These are phyloP conservation scores for Monilinia fructigena DNA, from an alignment of 2,329 filamentous ascomycete species.

Conservation along the genomic window DNA sequence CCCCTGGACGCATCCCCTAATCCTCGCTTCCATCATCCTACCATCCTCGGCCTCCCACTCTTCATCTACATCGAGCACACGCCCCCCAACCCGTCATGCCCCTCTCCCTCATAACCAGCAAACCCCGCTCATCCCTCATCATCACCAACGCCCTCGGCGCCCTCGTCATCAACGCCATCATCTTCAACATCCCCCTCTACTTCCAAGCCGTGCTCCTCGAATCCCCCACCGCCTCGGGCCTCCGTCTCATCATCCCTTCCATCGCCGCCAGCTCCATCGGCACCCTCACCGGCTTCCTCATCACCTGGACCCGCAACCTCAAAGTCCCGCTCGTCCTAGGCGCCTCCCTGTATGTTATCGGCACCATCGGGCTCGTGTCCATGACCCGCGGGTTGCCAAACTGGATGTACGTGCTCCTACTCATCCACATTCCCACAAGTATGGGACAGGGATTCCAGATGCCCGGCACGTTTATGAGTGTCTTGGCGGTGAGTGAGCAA, in stretches of 20 bases:
- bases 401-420: constrained; percentile 54
- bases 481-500: constrained; percentile 59
- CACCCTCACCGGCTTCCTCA: constrained; percentile 59
- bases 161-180: constrained; percentile 53
- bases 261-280: constrained; percentile 55
- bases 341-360: constrained; percentile 48
- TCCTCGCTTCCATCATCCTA: constrained; percentile 52
- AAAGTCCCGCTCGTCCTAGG: constrained; percentile 60
- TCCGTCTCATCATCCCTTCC: constrained; percentile 66
- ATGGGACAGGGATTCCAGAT: constrained; percentile 64
- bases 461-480: constrained; percentile 61
- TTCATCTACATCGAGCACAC: constrained; percentile 54
- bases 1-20: constrained; percentile 60
- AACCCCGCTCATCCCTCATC: constrained; percentile 58
- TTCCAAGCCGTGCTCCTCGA: constrained; percentile 74
- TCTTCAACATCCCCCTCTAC: constrained; percentile 68
- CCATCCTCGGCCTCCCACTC: constrained; percentile 48
- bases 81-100: constrained; percentile 60
- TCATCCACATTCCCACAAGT: constrained; percentile 56
- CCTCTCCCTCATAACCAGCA: constrained; percentile 49
- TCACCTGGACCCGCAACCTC: constrained; percentile 57
- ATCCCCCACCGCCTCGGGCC: constrained; percentile 67
- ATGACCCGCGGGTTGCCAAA: constrained; percentile 53
- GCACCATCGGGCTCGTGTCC: constrained; percentile 49
- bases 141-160: constrained; percentile 54